Evolutionary conservation across 2,329 filamentous ascomycete species (phyloP).

Genomic region (Stachybotrys chartarum): DNA sequence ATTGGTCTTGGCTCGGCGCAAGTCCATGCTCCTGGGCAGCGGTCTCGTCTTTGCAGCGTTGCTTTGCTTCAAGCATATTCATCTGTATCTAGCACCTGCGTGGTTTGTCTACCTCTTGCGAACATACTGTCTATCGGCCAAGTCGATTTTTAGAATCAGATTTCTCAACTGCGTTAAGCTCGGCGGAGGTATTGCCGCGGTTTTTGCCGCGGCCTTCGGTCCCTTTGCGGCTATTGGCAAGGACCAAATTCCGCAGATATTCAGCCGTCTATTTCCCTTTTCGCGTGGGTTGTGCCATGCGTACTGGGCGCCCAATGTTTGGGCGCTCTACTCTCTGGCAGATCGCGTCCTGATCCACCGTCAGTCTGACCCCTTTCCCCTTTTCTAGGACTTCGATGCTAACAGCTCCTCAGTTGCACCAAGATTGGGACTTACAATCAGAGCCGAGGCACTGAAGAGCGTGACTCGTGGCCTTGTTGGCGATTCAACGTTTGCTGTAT

Average conservation of each 20-base stretch:
- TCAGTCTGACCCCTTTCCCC: constrained; percentile 33
- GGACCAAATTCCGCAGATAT: constrained; percentile 70
- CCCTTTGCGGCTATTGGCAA: constrained; percentile 70
- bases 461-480: constrained; percentile 90
- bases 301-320: constrained; percentile 96
- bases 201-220: constrained; percentile 79
- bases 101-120: constrained; percentile 94
- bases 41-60: constrained; percentile 78
- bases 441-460: constrained; percentile 70
- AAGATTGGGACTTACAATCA: constrained; percentile 65
- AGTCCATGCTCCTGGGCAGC: constrained; percentile 67
- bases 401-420: constrained; percentile 59
- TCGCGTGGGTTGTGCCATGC: constrained; percentile 90
- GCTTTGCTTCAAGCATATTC: constrained; percentile 95
- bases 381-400: constrained; percentile 1
- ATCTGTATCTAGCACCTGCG: constrained; percentile 89
- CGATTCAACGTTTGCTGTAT: constrained; percentile 86
- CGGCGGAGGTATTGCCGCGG: constrained; percentile 59
- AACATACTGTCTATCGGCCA: constrained; percentile 75
- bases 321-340: constrained; percentile 91
- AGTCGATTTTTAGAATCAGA: constrained; percentile 67
- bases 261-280: constrained; percentile 86
- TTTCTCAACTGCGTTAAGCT: constrained; percentile 80
- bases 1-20: constrained; percentile 71
- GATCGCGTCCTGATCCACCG: constrained; percentile 77